A percentile compares a stretch with the other conserved stretches of the same genome.
Evolutionary conservation across 257 asterid species (phyloP).

Genomic region (Oldenlandia corymbosa): DNA sequence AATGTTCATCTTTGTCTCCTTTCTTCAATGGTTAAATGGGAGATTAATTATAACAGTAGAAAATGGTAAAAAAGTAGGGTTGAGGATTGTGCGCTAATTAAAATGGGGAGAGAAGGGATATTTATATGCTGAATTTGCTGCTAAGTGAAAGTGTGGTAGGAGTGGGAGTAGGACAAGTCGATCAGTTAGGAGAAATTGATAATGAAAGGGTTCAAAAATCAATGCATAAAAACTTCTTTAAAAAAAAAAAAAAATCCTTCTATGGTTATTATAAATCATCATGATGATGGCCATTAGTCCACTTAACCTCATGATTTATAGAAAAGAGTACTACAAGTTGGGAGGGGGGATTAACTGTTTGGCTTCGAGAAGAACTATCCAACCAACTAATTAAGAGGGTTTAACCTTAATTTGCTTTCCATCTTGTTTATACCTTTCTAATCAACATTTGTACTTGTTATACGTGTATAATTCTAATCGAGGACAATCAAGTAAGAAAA

Average conservation of each 20-base stretch:
- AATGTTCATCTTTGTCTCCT: slow-evolving; percentile 56
- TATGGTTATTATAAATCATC: neutral
- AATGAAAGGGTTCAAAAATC: slow-evolving; percentile 11
- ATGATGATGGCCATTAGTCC: slow-evolving; percentile 17
- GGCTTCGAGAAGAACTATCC: slow-evolving; percentile 44
- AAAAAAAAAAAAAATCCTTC: slow-evolving; percentile 35
- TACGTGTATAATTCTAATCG: no score
- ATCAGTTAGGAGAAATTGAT: neutral
- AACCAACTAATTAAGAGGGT: slow-evolving; percentile 14
- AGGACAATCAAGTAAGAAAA: no score
- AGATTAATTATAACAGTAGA: no score
- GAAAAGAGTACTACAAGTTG: neutral
- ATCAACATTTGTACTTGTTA: no score
- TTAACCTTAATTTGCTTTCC: neutral
- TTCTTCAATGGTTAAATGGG: no score
- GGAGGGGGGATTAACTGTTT: no score
- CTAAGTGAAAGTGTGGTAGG: no score
- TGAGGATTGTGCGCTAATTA: no score
- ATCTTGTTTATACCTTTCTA: no score
- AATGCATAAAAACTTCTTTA: slow-evolving; percentile 61
- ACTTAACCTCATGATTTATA: neutral
- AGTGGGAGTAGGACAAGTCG: neutral
- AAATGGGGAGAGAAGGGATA: no score
- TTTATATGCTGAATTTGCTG: no score
- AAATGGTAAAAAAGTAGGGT: no score